Conservation (phyloP, 768 basidiomycete genomes). For the Rhodotorula graminis region DNA sequence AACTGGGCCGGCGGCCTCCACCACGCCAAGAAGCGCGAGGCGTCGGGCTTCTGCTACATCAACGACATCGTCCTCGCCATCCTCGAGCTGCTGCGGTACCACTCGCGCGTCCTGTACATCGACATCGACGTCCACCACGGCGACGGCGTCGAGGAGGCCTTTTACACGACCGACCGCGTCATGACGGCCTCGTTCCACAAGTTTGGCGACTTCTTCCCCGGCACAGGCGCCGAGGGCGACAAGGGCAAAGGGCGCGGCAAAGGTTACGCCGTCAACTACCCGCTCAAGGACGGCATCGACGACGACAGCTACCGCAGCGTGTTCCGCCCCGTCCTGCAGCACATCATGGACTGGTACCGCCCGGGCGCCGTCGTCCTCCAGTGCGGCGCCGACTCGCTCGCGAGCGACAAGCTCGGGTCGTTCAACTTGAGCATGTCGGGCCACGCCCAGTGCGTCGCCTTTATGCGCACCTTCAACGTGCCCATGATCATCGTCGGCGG, state of each 20-base stretch:
- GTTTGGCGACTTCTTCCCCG: slow-evolving; percentile 91
- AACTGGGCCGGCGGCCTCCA: slow-evolving; percentile 99
- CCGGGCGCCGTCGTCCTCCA: slow-evolving; percentile 86
- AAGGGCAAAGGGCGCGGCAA: slow-evolving; percentile 74
- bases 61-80: slow-evolving; percentile 96
- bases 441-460: slow-evolving; percentile 85
- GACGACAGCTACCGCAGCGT: slow-evolving; percentile 80
- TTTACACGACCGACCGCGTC: slow-evolving; percentile 93
- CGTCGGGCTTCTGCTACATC: slow-evolving; percentile 97
- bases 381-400: slow-evolving; percentile 91
- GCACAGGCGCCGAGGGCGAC: slow-evolving; percentile 80
- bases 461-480: slow-evolving; percentile 71
- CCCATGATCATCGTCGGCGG: slow-evolving; percentile 90
- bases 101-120: slow-evolving; percentile 83
- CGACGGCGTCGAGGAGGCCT: slow-evolving; percentile 97
- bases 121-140: slow-evolving; percentile 99
- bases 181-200: slow-evolving; percentile 98
- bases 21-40: slow-evolving; percentile 98
- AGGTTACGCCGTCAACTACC: slow-evolving; percentile 87
- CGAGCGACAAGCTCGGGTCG: slow-evolving; percentile 90
- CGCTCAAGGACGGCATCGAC: slow-evolving; percentile 86
- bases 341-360: slow-evolving; percentile 78
- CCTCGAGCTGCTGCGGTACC: slow-evolving; percentile 75
- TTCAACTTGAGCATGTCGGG: slow-evolving; percentile 93
- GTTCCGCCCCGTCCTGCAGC: slow-evolving; percentile 84